phyloP scores from a whole-genome alignment of 331 rosid genomes.

The Quercus phellos region DNA sequence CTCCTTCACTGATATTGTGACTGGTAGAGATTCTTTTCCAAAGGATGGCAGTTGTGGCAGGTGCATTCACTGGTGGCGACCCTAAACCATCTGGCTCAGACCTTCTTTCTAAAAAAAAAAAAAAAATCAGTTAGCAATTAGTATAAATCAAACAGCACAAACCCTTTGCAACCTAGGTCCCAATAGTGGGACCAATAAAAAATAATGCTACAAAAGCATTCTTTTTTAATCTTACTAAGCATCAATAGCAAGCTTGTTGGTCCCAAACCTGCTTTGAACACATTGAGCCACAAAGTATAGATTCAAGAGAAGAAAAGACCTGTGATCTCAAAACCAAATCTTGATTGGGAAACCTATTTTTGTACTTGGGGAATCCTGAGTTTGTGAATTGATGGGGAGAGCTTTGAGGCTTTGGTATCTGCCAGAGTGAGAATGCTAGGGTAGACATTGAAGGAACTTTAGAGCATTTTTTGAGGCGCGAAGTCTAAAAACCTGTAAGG shows the following conservation, averaged over 20 bases:
- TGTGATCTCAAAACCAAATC: constrained; percentile 32
- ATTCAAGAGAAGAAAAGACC: constrained; percentile 36
- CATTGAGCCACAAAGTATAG: constrained; percentile 18
- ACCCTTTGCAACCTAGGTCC: constrained; percentile 28
- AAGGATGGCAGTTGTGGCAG: too few relatives aligned
- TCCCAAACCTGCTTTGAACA: constrained; percentile 34
- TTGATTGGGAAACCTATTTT: constrained; percentile 31
- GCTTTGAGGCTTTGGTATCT: constrained; percentile 17
- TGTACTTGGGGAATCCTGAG: constrained; percentile 38
- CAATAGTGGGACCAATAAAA: constrained; percentile 56
- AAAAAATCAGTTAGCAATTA: constrained; percentile 27
- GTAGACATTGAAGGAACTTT: too few relatives aligned
- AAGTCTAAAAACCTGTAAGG: too few relatives aligned
- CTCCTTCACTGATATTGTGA: too few relatives aligned
- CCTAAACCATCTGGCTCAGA: too few relatives aligned
- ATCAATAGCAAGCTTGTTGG: constrained; percentile 32
- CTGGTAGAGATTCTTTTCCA: too few relatives aligned
- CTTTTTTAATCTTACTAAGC: constrained; percentile 52
- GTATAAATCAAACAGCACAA: constrained; percentile 35
- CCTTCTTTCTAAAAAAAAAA: too few relatives aligned
- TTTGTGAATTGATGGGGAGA: constrained; percentile 37
- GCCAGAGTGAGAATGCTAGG: too few relatives aligned
- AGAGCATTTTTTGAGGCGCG: too few relatives aligned
- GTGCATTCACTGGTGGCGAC: too few relatives aligned
- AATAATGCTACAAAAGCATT: constrained; percentile 66